Evolutionary conservation across 768 basidiomycete species (phyloP), one percentile per base, ranked within the genome.

Genomic region (Dentipellis sp.): DNA sequence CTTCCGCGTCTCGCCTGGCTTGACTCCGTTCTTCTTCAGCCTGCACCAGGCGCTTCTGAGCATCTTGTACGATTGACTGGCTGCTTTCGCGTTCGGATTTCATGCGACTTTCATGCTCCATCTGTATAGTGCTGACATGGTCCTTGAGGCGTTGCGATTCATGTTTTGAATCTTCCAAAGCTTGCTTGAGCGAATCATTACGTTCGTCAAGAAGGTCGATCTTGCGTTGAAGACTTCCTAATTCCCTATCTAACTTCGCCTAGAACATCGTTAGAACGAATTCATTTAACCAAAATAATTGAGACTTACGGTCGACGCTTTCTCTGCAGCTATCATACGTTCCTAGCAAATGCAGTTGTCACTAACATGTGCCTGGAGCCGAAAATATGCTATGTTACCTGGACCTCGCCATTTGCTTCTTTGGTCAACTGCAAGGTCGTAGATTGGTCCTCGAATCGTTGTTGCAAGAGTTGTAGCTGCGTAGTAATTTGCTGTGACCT

Each of bases 391-490:
- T 50, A 50, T n/a, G 48, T 29, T 62, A 76, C 78, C 67, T 79
- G 81, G 11, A 79, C 59, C 62, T 84, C 80, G 2, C 74, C 79
- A 17, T 74, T 66, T 5, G 77, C 71, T 57, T 85, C 82, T 61
- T 80, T 81, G 7, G 78, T 74, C 21, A 83, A 66, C 22, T 75
- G 73, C 49, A 83, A 66, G 1, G 80, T 78, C 6, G 78, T 68
- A 1, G 74, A 65, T 59, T 84, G 82, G 14, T 81, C 76, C 11
- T 86, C 83, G 53, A 78, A 79, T 22, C 82, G 75, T 54, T 86
- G 82, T 62, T 84, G 78, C 14, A 83, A 69, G 38, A 74, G 66
- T 75, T 81, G 60, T 19, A 29, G 60, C 35, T 52, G 57, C 55
- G 52, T 58, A 34, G 61, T 59, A 16, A 54, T 38, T 57, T 62